Evolutionary conservation across 768 basidiomycete species (phyloP).

Genomic region (Dacryopinax primogenitus): DNA sequence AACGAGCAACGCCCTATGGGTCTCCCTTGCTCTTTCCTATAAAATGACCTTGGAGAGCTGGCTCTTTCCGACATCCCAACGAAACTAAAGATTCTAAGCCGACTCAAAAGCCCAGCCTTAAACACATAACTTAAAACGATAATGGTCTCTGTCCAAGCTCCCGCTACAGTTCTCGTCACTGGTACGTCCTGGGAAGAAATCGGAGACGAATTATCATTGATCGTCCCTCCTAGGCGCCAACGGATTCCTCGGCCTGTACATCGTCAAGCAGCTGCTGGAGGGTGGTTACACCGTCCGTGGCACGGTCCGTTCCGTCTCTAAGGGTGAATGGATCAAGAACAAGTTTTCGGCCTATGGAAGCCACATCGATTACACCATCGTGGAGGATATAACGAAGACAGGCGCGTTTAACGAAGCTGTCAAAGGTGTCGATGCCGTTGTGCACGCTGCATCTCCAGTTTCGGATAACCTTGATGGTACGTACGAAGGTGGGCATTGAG

Average conservation of each 20-base stretch:
- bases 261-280: conserved; percentile 20
- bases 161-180: no score
- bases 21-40: no score
- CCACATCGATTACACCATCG: conserved; percentile 30
- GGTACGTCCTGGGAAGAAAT: no score
- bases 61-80: no score
- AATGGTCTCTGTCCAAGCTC: no score
- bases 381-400: conserved; percentile 32
- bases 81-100: no score
- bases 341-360: conserved; percentile 25
- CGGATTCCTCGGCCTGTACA: conserved; percentile 20
- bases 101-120: no score
- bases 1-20: no score
- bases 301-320: conserved; percentile 30
- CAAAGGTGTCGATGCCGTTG: conserved; percentile 58
- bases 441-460: conserved; percentile 57
- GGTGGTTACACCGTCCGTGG: conserved; percentile 31
- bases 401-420: conserved; percentile 69
- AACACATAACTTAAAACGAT: no score
- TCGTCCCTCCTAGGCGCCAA: conserved; percentile 11
- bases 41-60: no score
- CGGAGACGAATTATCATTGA: no score
- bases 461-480: conserved; percentile 27
- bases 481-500: background rate
- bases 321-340: conserved; percentile 32